Conservation (phyloP, 202 grass and related monocot species). For the Setaria viridis region DNA sequence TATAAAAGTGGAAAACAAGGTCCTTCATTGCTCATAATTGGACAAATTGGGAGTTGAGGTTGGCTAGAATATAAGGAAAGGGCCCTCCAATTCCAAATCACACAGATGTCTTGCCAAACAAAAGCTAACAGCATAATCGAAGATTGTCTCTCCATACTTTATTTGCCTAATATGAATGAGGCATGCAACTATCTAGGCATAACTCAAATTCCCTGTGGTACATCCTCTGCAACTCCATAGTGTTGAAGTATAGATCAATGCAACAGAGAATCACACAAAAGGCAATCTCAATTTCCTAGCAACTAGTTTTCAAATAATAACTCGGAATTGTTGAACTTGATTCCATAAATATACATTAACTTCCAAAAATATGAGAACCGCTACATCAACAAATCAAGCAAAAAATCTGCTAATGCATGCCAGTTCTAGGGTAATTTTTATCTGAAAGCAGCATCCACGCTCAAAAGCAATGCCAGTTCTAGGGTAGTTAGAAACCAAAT, state of each 20-base stretch:
- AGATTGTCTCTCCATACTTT: background rate
- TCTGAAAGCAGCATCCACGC: slow-evolving; percentile 25
- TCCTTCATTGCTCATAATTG: background rate
- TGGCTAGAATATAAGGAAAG: slow-evolving; percentile 26
- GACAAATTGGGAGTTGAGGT: slow-evolving; percentile 20
- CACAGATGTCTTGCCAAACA: slow-evolving; percentile 15
- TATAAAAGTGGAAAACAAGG: background rate
- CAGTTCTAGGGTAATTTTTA: slow-evolving; percentile 9
- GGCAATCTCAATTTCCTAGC: background rate
- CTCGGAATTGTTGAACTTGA: background rate
- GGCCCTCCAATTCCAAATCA: slow-evolving; percentile 23
- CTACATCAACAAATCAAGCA: slow-evolving; percentile 16
- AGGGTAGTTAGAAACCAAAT: background rate
- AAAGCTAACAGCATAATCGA: background rate
- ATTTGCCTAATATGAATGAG: slow-evolving; percentile 27
- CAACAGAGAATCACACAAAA: slow-evolving; percentile 13
- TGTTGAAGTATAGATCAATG: slow-evolving; percentile 24
- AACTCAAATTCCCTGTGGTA: background rate
- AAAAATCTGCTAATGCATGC: background rate
- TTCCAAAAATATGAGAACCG: background rate
- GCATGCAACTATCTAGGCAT: background rate
- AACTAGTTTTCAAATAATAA: slow-evolving; percentile 32
- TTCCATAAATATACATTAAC: slow-evolving; percentile 15
- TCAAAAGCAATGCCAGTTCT: background rate
- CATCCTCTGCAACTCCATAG: background rate